Conservation (phyloP, 1,139 yeast genomes). For the Blastobotrys indianensis region DNA sequence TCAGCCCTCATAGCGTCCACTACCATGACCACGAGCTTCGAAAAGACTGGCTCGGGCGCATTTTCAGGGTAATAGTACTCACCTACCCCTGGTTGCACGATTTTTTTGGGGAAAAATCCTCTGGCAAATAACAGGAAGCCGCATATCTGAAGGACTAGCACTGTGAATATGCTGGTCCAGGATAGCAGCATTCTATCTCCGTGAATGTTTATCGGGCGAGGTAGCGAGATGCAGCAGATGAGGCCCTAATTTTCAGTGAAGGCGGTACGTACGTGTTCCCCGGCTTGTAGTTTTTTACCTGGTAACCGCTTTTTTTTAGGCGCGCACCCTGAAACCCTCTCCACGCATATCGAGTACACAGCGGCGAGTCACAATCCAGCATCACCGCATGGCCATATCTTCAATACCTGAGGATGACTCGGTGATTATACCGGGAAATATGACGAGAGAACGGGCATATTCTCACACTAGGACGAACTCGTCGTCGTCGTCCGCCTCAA, state of each 20-base stretch:
- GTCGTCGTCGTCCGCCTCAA: constrained; percentile 25
- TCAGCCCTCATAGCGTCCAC: constrained; percentile 92
- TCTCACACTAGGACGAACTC: constrained; percentile 30
- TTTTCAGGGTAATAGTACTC: constrained; percentile 30
- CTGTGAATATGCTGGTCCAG: constrained; percentile 18
- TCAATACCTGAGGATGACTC: constrained; percentile 18
- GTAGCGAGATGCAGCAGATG: too few relatives aligned
- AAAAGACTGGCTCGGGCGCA: constrained; percentile 45
- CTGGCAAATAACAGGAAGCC: constrained; percentile 59
- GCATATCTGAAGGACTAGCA: constrained; percentile 40
- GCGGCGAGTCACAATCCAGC: background rate
- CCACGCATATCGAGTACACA: background rate
- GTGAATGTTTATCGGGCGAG: background rate
- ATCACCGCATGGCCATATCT: constrained; percentile 9
- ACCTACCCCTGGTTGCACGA: constrained; percentile 54
- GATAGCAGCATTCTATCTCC: constrained; percentile 5
- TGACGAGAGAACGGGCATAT: constrained; percentile 17
- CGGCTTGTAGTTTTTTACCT: background rate
- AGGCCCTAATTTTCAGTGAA: too few relatives aligned
- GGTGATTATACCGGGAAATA: background rate
- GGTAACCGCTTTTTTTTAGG: background rate
- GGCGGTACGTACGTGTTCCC: background rate
- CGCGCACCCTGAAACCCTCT: background rate
- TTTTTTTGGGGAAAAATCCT: constrained; percentile 90
- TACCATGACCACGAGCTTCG: constrained; percentile 70